Conservation (phyloP, 2,329 filamentous ascomycete genomes). For the Aschersonia sp. region DNA sequence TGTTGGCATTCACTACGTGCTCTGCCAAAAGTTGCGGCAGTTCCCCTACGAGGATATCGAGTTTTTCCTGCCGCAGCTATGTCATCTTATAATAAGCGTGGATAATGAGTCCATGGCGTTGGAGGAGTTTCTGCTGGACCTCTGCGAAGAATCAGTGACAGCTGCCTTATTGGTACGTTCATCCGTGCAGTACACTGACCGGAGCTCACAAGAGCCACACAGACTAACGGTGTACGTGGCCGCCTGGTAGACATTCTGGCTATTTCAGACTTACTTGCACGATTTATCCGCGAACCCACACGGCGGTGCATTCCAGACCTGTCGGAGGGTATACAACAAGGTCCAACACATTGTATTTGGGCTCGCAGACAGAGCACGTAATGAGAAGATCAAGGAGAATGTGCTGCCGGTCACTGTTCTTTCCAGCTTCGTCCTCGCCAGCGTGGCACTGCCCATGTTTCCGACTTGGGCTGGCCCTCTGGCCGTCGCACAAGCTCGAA, state of each 20-base stretch:
- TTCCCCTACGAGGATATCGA: conserved; percentile 87
- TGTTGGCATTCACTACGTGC: conserved; percentile 78
- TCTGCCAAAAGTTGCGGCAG: conserved; percentile 77
- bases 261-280: conserved; percentile 78
- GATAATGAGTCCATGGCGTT: conserved; percentile 86
- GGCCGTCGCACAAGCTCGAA: conserved; percentile 67
- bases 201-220: neutral
- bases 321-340: conserved; percentile 73
- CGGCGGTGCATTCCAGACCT: conserved; percentile 66
- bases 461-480: conserved; percentile 68
- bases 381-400: conserved; percentile 71
- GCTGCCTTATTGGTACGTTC: conserved; percentile 60
- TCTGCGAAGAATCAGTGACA: conserved; percentile 79
- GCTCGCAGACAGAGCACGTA: conserved; percentile 49
- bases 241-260: conserved; percentile 61
- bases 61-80: conserved; percentile 81
- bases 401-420: conserved; percentile 66
- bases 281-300: conserved; percentile 64
- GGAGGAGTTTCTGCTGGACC: conserved; percentile 73
- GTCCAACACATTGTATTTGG: conserved; percentile 82
- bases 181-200: conserved; percentile 1
- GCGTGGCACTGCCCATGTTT: conserved; percentile 58
- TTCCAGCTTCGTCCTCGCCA: conserved; percentile 65
- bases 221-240: conserved; percentile 8
- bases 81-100: conserved; percentile 75